Conservation (phyloP, 2,329 filamentous ascomycete species). For the Penicillium digitatum region DNA sequence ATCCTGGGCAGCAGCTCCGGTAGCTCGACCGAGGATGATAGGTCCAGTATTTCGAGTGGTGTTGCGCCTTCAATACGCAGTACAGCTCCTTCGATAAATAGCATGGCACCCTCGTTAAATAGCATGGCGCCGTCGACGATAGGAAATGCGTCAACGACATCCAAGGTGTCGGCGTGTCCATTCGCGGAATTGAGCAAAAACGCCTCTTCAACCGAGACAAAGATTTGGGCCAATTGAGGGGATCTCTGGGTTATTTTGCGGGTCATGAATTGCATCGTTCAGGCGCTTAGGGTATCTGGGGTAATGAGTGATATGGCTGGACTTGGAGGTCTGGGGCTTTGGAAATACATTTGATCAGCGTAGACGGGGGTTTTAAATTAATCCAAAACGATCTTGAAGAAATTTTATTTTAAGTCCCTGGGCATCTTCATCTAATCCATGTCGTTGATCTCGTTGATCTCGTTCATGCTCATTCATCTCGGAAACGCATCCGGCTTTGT, state of each 20-base stretch:
- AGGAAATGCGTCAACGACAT: background rate
- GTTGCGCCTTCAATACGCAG: constrained; percentile 17
- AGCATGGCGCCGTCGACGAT: constrained; percentile 13
- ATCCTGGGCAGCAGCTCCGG: constrained; percentile 40
- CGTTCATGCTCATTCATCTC: no score
- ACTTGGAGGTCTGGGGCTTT: background rate
- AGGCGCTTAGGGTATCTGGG: constrained; percentile 11
- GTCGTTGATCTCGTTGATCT: background rate
- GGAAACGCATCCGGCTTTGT: background rate
- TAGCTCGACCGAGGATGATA: constrained; percentile 31
- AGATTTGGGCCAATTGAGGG: constrained; percentile 29
- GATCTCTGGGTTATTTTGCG: background rate
- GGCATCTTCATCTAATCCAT: background rate
- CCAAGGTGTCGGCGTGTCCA: constrained; percentile 25
- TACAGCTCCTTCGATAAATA: constrained; percentile 13
- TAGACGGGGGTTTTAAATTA: background rate
- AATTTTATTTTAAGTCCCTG: background rate
- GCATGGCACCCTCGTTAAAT: constrained; percentile 15
- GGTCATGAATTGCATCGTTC: constrained; percentile 8
- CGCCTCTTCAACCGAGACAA: constrained; percentile 24
- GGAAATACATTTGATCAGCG: background rate
- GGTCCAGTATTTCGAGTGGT: constrained; percentile 26
- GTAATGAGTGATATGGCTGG: background rate
- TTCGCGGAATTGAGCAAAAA: constrained; percentile 28
- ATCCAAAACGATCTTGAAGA: background rate